A percentile compares a stretch with the other conserved stretches of the same genome.
phyloP scores from a whole-genome alignment of 106 monocot species.

The Platanthera guangdongensis region DNA sequence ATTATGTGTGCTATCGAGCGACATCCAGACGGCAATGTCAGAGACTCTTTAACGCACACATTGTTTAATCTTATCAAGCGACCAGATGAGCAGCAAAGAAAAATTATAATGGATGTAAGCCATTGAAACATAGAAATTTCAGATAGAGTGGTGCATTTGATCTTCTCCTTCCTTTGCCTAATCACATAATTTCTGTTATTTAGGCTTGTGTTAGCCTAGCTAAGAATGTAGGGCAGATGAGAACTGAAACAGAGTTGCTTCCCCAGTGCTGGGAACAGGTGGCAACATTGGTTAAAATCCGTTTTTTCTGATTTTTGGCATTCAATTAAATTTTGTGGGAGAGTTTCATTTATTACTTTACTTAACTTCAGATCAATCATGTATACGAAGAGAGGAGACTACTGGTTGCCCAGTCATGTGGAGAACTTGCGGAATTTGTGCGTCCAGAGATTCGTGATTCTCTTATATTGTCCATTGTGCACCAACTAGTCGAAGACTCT shows the following conservation, averaged over 20 bases:
- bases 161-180: not conserved
- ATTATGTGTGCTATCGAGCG: constrained; percentile 98
- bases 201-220: constrained; percentile 94
- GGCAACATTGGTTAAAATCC: not conserved
- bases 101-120: constrained; percentile 97
- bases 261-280: constrained; percentile 99
- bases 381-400: constrained; percentile 89
- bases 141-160: not conserved
- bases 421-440: constrained; percentile 89
- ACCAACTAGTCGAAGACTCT: constrained; percentile 90
- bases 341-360: constrained; percentile 6
- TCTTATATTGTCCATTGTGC: constrained; percentile 91
- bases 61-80: constrained; percentile 96
- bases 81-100: constrained; percentile 91
- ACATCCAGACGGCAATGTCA: constrained; percentile 74
- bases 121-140: not conserved
- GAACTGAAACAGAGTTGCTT: constrained; percentile 98
- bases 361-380: constrained; percentile 73
- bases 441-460: constrained; percentile 96
- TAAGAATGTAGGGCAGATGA: constrained; percentile 95
- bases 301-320: not conserved
- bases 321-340: not conserved
- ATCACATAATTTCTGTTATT: not conserved
- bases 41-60: constrained; percentile 91
- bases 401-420: constrained; percentile 97